A percentile compares a stretch with the other conserved stretches of the same genome.
phyloP scores from a whole-genome alignment of 768 basidiomycete genomes.

The Holtermannia corniformis region DNA sequence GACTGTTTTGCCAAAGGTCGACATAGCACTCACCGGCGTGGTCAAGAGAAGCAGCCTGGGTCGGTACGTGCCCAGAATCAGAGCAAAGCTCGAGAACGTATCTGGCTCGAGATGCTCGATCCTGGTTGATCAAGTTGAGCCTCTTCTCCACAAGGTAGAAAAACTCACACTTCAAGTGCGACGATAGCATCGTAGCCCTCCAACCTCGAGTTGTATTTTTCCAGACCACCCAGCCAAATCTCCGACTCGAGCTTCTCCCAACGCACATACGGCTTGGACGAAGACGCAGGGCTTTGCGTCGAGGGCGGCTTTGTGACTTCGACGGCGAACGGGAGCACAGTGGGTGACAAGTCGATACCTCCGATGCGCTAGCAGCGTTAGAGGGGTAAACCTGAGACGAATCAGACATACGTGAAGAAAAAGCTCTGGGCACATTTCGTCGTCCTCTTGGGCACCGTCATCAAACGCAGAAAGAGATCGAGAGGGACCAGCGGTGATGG shows the following conservation, averaged over 20 bases:
- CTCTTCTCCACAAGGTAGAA: too few relatives aligned
- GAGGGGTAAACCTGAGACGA: neutral
- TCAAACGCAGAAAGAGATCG: slow-evolving; percentile 14
- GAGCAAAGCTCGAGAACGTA: slow-evolving; percentile 36
- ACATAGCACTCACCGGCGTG: slow-evolving; percentile 31
- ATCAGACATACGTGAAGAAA: slow-evolving; percentile 31
- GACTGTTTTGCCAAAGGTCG: neutral
- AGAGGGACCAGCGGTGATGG: slow-evolving; percentile 12
- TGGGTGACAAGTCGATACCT: slow-evolving; percentile 35
- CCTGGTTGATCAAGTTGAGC: neutral
- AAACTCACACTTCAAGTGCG: slow-evolving; percentile 29
- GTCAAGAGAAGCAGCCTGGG: slow-evolving; percentile 38
- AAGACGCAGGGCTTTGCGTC: slow-evolving; percentile 4
- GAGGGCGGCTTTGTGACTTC: slow-evolving; percentile 22
- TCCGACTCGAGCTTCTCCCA: slow-evolving; percentile 32
- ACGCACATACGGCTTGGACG: slow-evolving; percentile 14
- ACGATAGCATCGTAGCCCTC: slow-evolving; percentile 40
- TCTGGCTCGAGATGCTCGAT: slow-evolving; percentile 40
- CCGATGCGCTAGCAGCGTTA: slow-evolving; percentile 28
- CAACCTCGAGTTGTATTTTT: slow-evolving; percentile 36
- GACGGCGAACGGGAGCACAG: slow-evolving; percentile 28
- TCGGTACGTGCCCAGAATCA: slow-evolving; percentile 39
- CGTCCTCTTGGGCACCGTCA: slow-evolving; percentile 13
- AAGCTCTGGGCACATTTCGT: slow-evolving; percentile 16
- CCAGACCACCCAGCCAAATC: slow-evolving; percentile 38